These are phyloP conservation scores for Corylus americana DNA, from an alignment of 306 rosid species.

Conservation along the genomic window DNA sequence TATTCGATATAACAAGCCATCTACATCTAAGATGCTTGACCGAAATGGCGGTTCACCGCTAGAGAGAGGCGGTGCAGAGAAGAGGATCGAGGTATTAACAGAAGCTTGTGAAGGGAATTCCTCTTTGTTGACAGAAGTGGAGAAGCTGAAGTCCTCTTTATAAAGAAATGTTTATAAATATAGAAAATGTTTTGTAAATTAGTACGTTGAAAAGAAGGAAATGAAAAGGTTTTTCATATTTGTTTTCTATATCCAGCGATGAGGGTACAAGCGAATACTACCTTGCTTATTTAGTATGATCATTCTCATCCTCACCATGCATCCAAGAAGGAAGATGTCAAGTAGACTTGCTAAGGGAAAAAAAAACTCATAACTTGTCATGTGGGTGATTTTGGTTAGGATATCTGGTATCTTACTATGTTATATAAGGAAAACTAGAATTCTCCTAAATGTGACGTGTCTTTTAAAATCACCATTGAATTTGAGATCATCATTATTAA, in stretches of 20 bases:
- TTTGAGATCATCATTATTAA: too few species aligned
- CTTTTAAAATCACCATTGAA: too few species aligned
- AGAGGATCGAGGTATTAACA: slow-evolving; percentile 53
- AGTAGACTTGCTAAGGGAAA: not conserved
- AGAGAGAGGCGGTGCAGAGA: slow-evolving; percentile 40
- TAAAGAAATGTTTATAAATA: not conserved
- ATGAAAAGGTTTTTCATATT: not conserved
- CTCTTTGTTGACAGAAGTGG: slow-evolving; percentile 54
- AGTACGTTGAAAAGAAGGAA: not conserved
- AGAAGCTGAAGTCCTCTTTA: slow-evolving; percentile 45
- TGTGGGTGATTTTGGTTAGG: too few species aligned
- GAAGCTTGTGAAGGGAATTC: slow-evolving; percentile 86
- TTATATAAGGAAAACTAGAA: too few species aligned
- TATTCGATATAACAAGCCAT: slow-evolving; percentile 43
- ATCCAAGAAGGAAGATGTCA: not conserved
- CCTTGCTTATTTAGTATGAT: not conserved
- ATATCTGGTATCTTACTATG: too few species aligned
- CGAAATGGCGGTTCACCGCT: slow-evolving; percentile 21
- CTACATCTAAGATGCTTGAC: slow-evolving; percentile 19
- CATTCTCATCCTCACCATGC: not conserved
- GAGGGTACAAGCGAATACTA: not conserved
- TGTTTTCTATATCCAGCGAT: not conserved
- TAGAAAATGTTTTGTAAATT: not conserved
- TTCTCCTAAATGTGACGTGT: too few species aligned
- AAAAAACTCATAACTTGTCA: not conserved